Percentiles rank a stretch among this genome's conserved stretches.
phyloP scores from a whole-genome alignment of 257 asterid species.

The Nicotiana noctiflora region DNA sequence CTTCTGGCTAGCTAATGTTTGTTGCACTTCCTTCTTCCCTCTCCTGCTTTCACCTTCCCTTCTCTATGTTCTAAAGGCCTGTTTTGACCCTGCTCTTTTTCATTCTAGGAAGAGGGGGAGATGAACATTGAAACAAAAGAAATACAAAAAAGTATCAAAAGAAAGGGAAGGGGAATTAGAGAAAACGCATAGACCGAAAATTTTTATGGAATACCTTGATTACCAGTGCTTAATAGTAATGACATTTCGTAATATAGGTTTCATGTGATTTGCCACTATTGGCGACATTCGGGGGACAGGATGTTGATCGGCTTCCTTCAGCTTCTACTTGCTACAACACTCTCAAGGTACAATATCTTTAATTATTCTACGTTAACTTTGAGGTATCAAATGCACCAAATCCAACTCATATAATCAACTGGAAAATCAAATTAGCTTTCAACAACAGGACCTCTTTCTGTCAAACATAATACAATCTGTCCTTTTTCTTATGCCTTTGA shows the following conservation, averaged over 20 bases:
- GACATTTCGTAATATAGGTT: conserved; percentile 40
- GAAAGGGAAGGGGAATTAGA: not conserved
- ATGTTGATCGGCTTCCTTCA: conserved; percentile 98
- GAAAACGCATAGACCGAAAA: not conserved
- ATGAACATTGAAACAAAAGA: not conserved
- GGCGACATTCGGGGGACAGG: conserved; percentile 95
- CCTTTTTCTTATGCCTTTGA: conserved; percentile 17
- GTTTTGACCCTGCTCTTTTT: not conserved
- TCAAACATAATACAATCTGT: not conserved
- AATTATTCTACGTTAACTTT: not conserved
- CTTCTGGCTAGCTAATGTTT: not conserved
- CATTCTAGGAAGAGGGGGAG: not conserved
- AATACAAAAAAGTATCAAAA: not conserved
- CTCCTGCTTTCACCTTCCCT: not conserved
- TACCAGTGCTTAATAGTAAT: not conserved
- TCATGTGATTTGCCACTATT: conserved; percentile 74
- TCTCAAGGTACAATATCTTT: conserved; percentile 52
- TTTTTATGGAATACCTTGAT: not conserved
- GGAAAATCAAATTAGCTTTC: not conserved
- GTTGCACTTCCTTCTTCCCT: not conserved
- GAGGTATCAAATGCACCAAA: not conserved
- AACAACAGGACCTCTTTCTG: not conserved
- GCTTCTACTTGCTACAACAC: conserved; percentile 98
- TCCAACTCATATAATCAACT: not conserved
- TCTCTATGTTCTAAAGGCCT: not conserved